Base-by-base conservation (phyloP, 2,329 filamentous ascomycete genomes). In the Mycocentrospora acerina region DNA sequence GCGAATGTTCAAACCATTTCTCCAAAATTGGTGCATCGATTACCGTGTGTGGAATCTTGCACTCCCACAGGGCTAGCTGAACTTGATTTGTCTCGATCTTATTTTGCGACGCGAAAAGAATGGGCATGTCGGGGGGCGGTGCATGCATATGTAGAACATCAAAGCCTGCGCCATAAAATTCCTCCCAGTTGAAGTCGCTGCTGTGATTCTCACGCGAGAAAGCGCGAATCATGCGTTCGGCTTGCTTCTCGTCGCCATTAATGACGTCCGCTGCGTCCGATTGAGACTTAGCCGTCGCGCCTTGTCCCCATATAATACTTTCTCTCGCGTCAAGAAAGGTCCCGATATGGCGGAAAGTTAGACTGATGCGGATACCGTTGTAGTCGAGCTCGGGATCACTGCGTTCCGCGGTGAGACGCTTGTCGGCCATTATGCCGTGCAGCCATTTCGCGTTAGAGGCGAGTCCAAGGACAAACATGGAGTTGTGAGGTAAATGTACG, bases 401-500 rank as follows among this genome's bases (percentile, higher is more conserved):
- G 65, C 91, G 90, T 49, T 90, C 85, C 1, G 73, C 69, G 1
- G 73, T 68, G 1, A 79, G 71, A 17, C 93, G 81, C 63, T 90
- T 94, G 68, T 98, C 93, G 29, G 86, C 82, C 33, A 86, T 83
- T 62, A 98, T 96, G n/a, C 83, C 83, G 69, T 98, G 93, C 9
- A 96, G 77, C 88, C 90, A 97, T 53, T 82, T 79, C 69, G 79
- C 81, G 60, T 98, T 98, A 1, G 90, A 95, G 26, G 74, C 64
- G 13, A 89, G 74, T 3, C 90, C 90, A 66, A 97, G 84, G 31
- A 86, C 78, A 59, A 90, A 90, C 48, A 96, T 80, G 2, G 88
- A 95, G 64, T 95, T 94, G 63, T 97, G 90, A 1, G 90, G 88
- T 44, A 98, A 76, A 2, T 74, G 75, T 3, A 90, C 80, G 33